Conservation (phyloP, 257 asterid species). For the Fraxinus excelsior region DNA sequence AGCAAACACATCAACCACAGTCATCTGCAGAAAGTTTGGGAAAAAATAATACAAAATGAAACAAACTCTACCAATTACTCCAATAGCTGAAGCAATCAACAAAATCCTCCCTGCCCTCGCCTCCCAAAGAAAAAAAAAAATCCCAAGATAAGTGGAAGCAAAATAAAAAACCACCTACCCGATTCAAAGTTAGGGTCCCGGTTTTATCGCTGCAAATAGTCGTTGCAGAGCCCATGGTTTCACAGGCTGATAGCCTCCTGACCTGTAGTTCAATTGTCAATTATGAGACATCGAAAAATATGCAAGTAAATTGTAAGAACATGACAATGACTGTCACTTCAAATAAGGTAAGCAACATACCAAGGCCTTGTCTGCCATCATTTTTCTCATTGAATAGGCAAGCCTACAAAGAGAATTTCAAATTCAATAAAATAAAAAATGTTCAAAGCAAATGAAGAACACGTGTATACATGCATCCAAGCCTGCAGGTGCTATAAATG, state of each 20-base stretch:
- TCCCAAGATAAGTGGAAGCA: slow-evolving; percentile 13
- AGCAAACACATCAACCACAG: slow-evolving; percentile 76
- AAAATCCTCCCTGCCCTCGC: not conserved
- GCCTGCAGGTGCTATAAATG: slow-evolving; percentile 5
- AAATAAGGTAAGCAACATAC: slow-evolving; percentile 42
- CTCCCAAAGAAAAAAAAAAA: not conserved
- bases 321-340: not conserved
- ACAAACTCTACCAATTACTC: slow-evolving; percentile 10
- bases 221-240: slow-evolving; percentile 25
- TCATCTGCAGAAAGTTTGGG: slow-evolving; percentile 56
- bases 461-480: not conserved
- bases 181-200: slow-evolving; percentile 17
- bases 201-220: slow-evolving; percentile 26
- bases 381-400: slow-evolving; percentile 97
- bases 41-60: slow-evolving; percentile 12
- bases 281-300: slow-evolving; percentile 9
- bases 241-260: slow-evolving; percentile 33
- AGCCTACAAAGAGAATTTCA: slow-evolving; percentile 60
- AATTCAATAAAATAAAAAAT: slow-evolving; percentile 18
- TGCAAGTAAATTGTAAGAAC: slow-evolving; percentile 2
- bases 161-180: slow-evolving; percentile 16
- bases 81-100: slow-evolving; percentile 21
- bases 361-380: slow-evolving; percentile 99
- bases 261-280: slow-evolving; percentile 39
- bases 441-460: not conserved